Conservation (phyloP, 2,329 filamentous ascomycete genomes). For the Metarhizium rileyi region DNA sequence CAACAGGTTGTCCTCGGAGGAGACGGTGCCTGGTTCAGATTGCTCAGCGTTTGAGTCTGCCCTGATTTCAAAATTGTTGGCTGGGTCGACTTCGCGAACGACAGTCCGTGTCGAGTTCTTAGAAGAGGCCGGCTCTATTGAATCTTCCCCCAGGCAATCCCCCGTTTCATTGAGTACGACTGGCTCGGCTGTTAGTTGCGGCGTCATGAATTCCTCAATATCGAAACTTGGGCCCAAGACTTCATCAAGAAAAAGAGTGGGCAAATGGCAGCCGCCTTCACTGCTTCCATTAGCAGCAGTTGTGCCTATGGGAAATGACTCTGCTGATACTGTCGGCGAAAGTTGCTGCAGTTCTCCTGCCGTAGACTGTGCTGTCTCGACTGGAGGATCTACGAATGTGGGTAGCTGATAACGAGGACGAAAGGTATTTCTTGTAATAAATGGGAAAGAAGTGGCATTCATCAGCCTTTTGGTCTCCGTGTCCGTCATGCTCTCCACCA, state of each 20-base stretch:
- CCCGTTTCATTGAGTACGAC: background rate
- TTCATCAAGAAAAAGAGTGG: constrained; percentile 8
- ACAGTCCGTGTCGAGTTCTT: background rate
- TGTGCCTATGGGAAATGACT: background rate
- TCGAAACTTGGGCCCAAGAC: constrained; percentile 5
- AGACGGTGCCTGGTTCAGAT: background rate
- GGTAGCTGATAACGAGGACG: constrained; percentile 10
- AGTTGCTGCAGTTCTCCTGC: constrained; percentile 8
- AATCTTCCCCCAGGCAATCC: background rate
- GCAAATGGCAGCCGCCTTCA: constrained; percentile 5
- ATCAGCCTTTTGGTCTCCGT: background rate
- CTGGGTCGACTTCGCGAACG: background rate
- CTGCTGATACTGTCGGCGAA: constrained; percentile 2
- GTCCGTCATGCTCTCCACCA: constrained; percentile 1
- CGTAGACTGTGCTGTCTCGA: constrained; percentile 4
- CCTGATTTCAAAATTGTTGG: background rate
- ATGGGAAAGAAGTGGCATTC: background rate
- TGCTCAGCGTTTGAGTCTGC: background rate
- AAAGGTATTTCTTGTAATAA: constrained; percentile 7
- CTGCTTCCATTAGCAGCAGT: background rate
- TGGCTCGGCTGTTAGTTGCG: background rate
- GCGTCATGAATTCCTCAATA: constrained; percentile 2
- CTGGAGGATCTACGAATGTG: constrained; percentile 8
- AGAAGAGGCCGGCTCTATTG: background rate
- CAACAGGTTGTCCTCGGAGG: background rate